These are phyloP conservation scores for Xylaria curta DNA, from an alignment of 495 filamentous ascomycete genomes.

Conservation along the genomic window DNA sequence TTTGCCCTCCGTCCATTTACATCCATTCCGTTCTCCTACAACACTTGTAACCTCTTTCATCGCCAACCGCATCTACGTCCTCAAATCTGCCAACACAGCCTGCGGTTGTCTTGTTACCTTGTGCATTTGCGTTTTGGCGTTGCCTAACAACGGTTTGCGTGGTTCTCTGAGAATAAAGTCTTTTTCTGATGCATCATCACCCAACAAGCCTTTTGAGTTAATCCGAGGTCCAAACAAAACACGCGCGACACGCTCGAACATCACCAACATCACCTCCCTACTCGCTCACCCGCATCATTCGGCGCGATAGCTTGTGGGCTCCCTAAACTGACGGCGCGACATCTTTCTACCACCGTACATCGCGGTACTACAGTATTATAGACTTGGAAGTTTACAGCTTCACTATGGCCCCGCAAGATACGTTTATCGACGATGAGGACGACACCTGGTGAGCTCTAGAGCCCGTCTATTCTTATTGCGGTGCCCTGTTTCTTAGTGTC, in stretches of 20 bases:
- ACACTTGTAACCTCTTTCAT: slow-evolving; percentile 29
- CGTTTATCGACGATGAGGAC: slow-evolving; percentile 96
- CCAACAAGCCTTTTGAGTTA: slow-evolving; percentile 16
- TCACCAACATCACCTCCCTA: background rate
- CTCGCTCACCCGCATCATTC: background rate
- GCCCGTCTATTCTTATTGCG: background rate
- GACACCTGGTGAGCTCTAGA: slow-evolving; percentile 75
- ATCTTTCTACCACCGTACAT: slow-evolving; percentile 16
- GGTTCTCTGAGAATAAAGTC: slow-evolving; percentile 3
- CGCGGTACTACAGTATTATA: slow-evolving; percentile 18
- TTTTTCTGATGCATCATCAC: slow-evolving; percentile 22
- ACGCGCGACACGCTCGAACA: slow-evolving; percentile 37
- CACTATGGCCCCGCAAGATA: slow-evolving; percentile 82
- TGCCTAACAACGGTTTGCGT: background rate
- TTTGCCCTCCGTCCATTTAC: slow-evolving; percentile 26
- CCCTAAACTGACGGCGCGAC: background rate
- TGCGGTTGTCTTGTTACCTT: background rate
- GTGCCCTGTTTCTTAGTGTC: background rate
- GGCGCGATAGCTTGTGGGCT: background rate
- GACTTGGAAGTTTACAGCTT: slow-evolving; percentile 21
- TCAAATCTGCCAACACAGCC: background rate
- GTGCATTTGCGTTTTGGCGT: slow-evolving; percentile 13
- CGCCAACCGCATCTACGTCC: background rate
- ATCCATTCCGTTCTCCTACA: slow-evolving; percentile 19
- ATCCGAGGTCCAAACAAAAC: slow-evolving; percentile 39